phyloP scores from a whole-genome alignment of 1,284 basidiomycete genomes.

The Cronartium quercuum region DNA sequence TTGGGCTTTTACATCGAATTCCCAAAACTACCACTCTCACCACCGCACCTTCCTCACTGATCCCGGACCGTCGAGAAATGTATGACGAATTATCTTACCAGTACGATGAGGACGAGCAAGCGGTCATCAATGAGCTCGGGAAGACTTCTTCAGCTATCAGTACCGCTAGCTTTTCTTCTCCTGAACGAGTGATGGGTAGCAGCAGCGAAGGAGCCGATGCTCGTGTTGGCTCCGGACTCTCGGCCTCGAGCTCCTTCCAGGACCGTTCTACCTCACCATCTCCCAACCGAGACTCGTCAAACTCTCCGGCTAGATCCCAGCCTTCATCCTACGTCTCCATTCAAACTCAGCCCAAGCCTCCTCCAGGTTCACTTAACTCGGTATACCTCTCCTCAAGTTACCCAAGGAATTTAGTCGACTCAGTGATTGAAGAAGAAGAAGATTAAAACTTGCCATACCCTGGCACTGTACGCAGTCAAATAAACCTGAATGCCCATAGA shows the following conservation, averaged over 20 bases:
- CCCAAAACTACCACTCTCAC: conserved; percentile 52
- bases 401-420: not conserved
- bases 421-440: not conserved
- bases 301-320: not conserved
- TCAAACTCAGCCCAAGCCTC: not conserved
- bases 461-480: too few species aligned
- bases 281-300: not conserved
- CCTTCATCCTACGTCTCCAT: not conserved
- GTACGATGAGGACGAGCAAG: not conserved
- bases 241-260: not conserved
- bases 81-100: not conserved
- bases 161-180: not conserved
- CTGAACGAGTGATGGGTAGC: not conserved
- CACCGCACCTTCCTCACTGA: conserved; percentile 20
- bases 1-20: conserved; percentile 79
- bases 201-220: too few species aligned
- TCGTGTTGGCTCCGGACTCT: not conserved
- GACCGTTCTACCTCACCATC: not conserved
- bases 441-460: not conserved
- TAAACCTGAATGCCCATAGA: too few species aligned
- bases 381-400: not conserved
- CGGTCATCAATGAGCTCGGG: not conserved
- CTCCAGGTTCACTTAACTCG: not conserved
- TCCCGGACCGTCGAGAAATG: conserved; percentile 5
- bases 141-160: not conserved